A percentile compares a stretch with the other conserved stretches of the same genome.
phyloP scores from a whole-genome alignment of 2,329 filamentous ascomycete species.

The Cucurbitaria berberidis region DNA sequence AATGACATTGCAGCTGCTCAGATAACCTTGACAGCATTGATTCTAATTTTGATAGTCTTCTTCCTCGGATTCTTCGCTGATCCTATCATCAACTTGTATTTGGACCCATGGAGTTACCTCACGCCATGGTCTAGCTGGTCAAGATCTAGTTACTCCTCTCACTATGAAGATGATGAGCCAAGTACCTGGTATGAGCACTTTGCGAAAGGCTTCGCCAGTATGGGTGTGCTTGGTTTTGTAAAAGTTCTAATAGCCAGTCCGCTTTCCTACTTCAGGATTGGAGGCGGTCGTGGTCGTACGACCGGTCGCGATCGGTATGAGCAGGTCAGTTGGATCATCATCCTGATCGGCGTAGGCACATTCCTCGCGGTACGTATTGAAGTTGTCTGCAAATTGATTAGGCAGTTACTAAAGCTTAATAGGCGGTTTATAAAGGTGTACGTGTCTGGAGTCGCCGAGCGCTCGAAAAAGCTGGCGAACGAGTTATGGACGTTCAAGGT shows the following conservation, averaged over 20 bases:
- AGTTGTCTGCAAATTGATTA: neutral
- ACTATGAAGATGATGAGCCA: slow-evolving; percentile 45
- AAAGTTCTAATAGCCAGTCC: slow-evolving; percentile 79
- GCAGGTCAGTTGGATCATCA: slow-evolving; percentile 78
- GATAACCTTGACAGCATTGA: slow-evolving; percentile 70
- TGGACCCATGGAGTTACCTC: slow-evolving; percentile 68
- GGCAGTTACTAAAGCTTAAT: slow-evolving; percentile 15
- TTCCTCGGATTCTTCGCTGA: slow-evolving; percentile 89
- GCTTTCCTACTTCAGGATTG: slow-evolving; percentile 75
- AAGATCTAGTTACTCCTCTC: slow-evolving; percentile 23
- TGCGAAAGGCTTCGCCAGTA: slow-evolving; percentile 84
- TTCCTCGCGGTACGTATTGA: slow-evolving; percentile 72
- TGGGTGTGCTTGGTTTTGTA: slow-evolving; percentile 83
- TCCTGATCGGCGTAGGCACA: slow-evolving; percentile 79
- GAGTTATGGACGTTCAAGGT: slow-evolving; percentile 79
- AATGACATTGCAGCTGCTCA: slow-evolving; percentile 60
- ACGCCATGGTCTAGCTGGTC: slow-evolving; percentile 38
- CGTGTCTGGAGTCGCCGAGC: slow-evolving; percentile 72
- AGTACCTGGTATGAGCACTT: slow-evolving; percentile 81
- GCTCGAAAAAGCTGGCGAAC: slow-evolving; percentile 79
- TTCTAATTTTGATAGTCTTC: slow-evolving; percentile 77
- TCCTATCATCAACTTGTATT: slow-evolving; percentile 86
- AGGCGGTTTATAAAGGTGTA: slow-evolving; percentile 84
- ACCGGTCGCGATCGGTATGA: slow-evolving; percentile 79
- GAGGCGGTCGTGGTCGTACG: slow-evolving; percentile 63